phyloP scores from a whole-genome alignment of 2,329 filamentous ascomycete genomes.

The Ceratocystis huliohia region DNA sequence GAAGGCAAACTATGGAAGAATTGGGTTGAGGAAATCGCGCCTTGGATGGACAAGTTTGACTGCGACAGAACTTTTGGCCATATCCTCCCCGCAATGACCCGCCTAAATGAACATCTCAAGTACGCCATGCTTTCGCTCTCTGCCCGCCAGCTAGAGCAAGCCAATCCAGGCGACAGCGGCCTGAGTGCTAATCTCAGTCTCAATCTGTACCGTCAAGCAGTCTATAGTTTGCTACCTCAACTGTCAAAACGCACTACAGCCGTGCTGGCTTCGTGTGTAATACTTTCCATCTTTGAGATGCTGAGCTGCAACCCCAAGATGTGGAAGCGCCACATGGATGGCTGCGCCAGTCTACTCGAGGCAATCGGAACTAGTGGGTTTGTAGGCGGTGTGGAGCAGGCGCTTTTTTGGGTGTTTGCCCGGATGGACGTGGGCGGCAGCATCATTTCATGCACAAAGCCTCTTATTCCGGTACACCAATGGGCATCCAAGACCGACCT shows the following conservation, averaged over 20 bases:
- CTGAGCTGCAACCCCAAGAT: slow-evolving; percentile 36
- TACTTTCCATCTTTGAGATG: slow-evolving; percentile 44
- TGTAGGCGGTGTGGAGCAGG: slow-evolving; percentile 37
- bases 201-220: slow-evolving; percentile 39
- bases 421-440: slow-evolving; percentile 44
- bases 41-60: slow-evolving; percentile 43
- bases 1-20: slow-evolving; percentile 32
- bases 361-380: slow-evolving; percentile 40
- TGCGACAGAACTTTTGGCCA: slow-evolving; percentile 36
- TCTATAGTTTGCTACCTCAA: slow-evolving; percentile 36
- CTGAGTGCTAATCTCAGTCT: slow-evolving; percentile 28
- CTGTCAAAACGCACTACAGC: slow-evolving; percentile 36
- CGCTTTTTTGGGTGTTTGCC: slow-evolving; percentile 43
- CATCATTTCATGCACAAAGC: slow-evolving; percentile 38
- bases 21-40: slow-evolving; percentile 33
- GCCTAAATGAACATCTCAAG: slow-evolving; percentile 33
- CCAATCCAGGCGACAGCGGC: slow-evolving; percentile 24
- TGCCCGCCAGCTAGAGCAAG: slow-evolving; percentile 38
- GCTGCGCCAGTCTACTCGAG: slow-evolving; percentile 39
- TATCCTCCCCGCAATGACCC: slow-evolving; percentile 36
- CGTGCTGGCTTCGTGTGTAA: slow-evolving; percentile 40
- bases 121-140: slow-evolving; percentile 40
- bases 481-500: slow-evolving; percentile 32
- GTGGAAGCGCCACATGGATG: slow-evolving; percentile 40
- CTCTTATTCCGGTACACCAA: slow-evolving; percentile 35